Base-by-base conservation (phyloP, 768 basidiomycete species). In the Auriculariales sp. region DNA sequence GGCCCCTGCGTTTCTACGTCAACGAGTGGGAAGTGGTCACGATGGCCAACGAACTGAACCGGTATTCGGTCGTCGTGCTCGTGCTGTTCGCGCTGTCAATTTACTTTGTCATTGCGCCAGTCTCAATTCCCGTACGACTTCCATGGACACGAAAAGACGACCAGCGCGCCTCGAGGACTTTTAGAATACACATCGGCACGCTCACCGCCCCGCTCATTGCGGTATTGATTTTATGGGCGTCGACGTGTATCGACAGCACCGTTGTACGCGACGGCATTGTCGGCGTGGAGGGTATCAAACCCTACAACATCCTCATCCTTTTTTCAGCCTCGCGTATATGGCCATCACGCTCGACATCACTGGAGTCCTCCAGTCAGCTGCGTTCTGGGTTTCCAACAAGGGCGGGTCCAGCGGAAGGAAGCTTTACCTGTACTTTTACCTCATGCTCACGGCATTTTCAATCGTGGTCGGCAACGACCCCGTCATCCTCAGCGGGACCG, bases 301-400 rank as follows among this genome's bases (percentile, higher is more conserved):
- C 93, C 0, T 87, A 92, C 59, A 88, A 95, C 61, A 92, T 98
- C 55, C 77, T 98, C 62, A 87, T 89, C 24, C 68, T 98, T 1
- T 97, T 98, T 79, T 90, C 57, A 88, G 85, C 2, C 71, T 95
- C 46, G 70, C 92, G 0, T 97, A 97, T 65, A 83, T 95, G 71
- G 81, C 91, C 3, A 83, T 95, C 29, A 88, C 92, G 0, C 72
- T 97, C 34, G 94, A 97, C 58, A 74, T 82, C 6, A 91, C 91
- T 0, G 94, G 94, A 4, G 71, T 92, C 14, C 71, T 98, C 3
- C 78, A 84, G 46, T 83, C 84, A 12, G 79, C 91, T 1, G 92
- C 93, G 0, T 91, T 89, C 65, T 85, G 79, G 77, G 89, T 95
- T 55, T 81, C 81, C 54, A 83, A 84, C 53, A 76, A 74, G 59